phyloP scores from a whole-genome alignment of 306 rosid genomes.

The Quercus parvula region DNA sequence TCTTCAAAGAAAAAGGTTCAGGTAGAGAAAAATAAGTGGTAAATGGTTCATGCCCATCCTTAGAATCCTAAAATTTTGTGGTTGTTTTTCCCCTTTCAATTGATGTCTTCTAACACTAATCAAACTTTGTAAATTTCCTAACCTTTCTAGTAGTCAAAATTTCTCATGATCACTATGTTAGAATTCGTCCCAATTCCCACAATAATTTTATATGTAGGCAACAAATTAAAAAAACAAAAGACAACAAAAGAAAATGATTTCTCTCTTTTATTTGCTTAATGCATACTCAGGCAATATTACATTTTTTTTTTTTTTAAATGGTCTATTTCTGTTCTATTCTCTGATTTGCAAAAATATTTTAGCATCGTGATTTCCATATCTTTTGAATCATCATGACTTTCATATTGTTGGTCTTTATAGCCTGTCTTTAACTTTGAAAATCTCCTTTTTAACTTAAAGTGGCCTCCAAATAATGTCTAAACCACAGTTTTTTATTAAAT shows the following conservation, averaged over 20 bases:
- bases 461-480: not conserved
- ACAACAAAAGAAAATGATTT: not conserved
- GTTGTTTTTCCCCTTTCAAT: not conserved
- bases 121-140: not conserved
- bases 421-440: not conserved
- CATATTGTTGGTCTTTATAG: not conserved
- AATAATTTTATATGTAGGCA: not conserved
- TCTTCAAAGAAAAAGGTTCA: not conserved
- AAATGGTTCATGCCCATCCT: not conserved
- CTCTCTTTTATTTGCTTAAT: not conserved
- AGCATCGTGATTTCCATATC: not conserved
- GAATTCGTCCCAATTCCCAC: not conserved
- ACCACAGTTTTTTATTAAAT: not conserved
- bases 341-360: not conserved
- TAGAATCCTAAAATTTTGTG: not conserved
- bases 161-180: not conserved
- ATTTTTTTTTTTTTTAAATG: not conserved
- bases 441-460: not conserved
- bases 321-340: not conserved
- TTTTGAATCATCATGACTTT: no score
- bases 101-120: not conserved
- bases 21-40: not conserved
- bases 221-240: not conserved
- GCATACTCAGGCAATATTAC: not conserved
- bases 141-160: not conserved